Evolutionary conservation across 306 rosid genomes (phyloP), one percentile per base, ranked within the genome.

Genomic region (Acacia acuminata): DNA sequence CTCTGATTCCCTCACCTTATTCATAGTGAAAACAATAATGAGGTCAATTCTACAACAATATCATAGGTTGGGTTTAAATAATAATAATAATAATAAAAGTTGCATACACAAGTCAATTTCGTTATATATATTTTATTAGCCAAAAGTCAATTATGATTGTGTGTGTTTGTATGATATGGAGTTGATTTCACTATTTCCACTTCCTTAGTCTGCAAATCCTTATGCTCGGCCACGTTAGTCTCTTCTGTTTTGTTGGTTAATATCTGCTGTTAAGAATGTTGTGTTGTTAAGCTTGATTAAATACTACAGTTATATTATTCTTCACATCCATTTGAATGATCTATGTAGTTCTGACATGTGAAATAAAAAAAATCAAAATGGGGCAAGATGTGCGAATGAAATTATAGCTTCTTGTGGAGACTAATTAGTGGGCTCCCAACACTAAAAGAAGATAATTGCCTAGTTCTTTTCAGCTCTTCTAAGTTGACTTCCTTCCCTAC

Each of bases 1-100:
- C 79, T 91, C 94, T 1, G 97, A 91, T 82, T 94, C 97, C 80
- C 81, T 89, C 69, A 96, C 97, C 99, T 96, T 85, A 2, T 68
- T 45, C 82, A 85, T 38, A 58, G 73, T 61, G 64, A 84, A 81
- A 73, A 45, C 70, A 70, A 45, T 76, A 68, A 82, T 75, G 80
- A 78, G 61, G 58, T 63, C 69, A 81, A 73, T 64, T 69, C 43
- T 65, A 67, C 64, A 44, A 82, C 71, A 13, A 40, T 70, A 65
- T 78, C 61, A 5, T 74, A 80, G 73, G 79, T 74, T 71, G 78
- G 68, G 79, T 70, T 82, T 60, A 66, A 30, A 76, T 30, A 30
- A 30, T 30, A n/a, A n/a, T 30, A 60, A 75, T n/a, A 27, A 27
- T 0, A 44, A 63, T 64, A 55, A 22, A 53, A 69, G 76, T 77